Conservation (phyloP, 169 alveolate genomes). For the Cryptosporidium sp. region DNA sequence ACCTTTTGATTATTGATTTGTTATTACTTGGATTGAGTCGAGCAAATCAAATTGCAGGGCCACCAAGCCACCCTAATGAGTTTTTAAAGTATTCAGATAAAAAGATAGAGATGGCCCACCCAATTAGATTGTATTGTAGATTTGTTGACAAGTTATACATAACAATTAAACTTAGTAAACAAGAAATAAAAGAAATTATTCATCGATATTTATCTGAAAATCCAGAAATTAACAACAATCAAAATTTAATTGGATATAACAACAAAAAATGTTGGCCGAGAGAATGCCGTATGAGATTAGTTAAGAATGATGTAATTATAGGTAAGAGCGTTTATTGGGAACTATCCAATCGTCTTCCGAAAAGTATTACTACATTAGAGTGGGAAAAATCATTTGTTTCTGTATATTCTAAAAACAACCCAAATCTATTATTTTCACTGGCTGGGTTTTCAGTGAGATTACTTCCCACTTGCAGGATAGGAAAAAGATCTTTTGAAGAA, state of each 20-base stretch:
- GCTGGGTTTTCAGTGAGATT: slow-evolving; percentile 99
- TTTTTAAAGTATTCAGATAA: slow-evolving; percentile 94
- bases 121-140: slow-evolving; percentile 97
- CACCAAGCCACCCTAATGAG: slow-evolving; percentile 96
- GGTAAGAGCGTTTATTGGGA: slow-evolving; percentile 99
- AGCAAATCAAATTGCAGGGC: slow-evolving; percentile 99
- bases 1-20: slow-evolving; percentile 82
- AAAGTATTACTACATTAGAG: slow-evolving; percentile 96
- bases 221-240: slow-evolving; percentile 99
- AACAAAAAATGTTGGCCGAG: slow-evolving; percentile 99
- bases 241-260: slow-evolving; percentile 98
- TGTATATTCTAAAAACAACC: slow-evolving; percentile 98
- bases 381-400: slow-evolving; percentile 98
- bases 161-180: slow-evolving; percentile 93
- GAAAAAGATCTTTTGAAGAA: slow-evolving; percentile 16
- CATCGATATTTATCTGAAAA: slow-evolving; percentile 98
- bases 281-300: slow-evolving; percentile 99
- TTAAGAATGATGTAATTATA: slow-evolving; percentile 97
- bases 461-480: slow-evolving; percentile 91
- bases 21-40: slow-evolving; percentile 97
- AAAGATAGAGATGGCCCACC: slow-evolving; percentile 96
- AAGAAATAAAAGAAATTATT: slow-evolving; percentile 96
- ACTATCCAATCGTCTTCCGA: slow-evolving; percentile 98
- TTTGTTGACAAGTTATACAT: slow-evolving; percentile 95
- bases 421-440: slow-evolving; percentile 97